Percentiles rank a stretch among this genome's conserved stretches.
These are phyloP conservation scores for Phytophthora agathidicida DNA, from an alignment of 352 stramenopile genomes.

Conservation along the genomic window DNA sequence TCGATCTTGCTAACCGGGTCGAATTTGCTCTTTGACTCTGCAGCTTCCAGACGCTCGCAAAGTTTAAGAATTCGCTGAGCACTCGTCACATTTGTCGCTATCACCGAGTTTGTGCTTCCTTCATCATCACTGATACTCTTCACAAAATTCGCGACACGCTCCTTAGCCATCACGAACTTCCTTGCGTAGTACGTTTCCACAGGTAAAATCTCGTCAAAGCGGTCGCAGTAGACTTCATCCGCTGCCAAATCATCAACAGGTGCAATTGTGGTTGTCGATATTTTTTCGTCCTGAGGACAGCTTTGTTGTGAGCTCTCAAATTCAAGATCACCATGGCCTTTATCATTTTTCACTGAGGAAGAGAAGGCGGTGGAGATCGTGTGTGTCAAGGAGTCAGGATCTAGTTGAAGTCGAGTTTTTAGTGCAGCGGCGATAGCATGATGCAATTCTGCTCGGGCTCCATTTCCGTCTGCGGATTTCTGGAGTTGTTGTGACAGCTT, in stretches of 20 bases:
- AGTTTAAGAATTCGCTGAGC: constrained; percentile 61
- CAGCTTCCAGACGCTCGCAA: constrained; percentile 58
- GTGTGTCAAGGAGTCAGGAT: constrained; percentile 34
- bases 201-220: constrained; percentile 56
- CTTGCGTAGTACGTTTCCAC: constrained; percentile 49
- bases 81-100: constrained; percentile 23
- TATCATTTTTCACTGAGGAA: constrained; percentile 14
- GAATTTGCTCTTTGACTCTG: constrained; percentile 49
- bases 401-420: constrained; percentile 55
- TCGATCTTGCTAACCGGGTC: constrained; percentile 68
- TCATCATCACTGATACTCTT: constrained; percentile 20
- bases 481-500: constrained; percentile 52
- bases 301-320: not conserved
- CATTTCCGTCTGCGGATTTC: constrained; percentile 1
- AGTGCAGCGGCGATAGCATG: constrained; percentile 55
- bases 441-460: constrained; percentile 44
- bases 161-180: constrained; percentile 53
- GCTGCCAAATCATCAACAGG: constrained; percentile 1
- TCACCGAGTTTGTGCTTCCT: not conserved
- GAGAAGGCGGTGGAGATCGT: too few relatives aligned
- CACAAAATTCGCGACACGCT: constrained; percentile 26
- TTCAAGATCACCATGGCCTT: not conserved
- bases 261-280: not conserved
- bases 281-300: constrained; percentile 1
- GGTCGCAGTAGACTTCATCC: constrained; percentile 44